These are phyloP conservation scores for Ceratobasidium sp. DNA, from an alignment of 1,284 basidiomycete species.

Conservation along the genomic window DNA sequence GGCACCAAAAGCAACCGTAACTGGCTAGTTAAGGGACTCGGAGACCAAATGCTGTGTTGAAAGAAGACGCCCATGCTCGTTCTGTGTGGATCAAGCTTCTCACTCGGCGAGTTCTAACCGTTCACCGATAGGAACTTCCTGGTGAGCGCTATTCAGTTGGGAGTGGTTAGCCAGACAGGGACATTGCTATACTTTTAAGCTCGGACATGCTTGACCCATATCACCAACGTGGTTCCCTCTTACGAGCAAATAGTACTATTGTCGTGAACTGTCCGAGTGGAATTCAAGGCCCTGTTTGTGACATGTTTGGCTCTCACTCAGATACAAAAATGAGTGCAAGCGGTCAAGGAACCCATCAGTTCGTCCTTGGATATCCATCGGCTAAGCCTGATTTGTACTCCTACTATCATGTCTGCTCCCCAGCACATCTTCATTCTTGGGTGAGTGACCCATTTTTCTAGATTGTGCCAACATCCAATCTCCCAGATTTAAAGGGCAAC, in stretches of 20 bases:
- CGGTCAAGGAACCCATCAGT: neutral
- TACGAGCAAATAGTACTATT: no score
- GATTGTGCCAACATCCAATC: neutral
- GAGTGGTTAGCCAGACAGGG: no score
- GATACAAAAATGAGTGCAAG: neutral
- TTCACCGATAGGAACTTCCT: neutral
- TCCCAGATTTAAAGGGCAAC: neutral
- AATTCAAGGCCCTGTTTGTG: no score
- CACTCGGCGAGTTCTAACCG: neutral
- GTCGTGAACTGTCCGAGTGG: no score
- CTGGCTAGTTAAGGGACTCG: no score
- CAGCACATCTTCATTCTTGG: conserved; percentile 12
- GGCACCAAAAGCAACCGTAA: no score
- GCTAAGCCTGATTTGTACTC: neutral
- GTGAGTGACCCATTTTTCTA: neutral
- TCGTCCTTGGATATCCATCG: no score
- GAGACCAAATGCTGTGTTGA: no score
- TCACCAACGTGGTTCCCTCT: no score
- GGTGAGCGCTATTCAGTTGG: no score
- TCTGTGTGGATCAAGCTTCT: neutral
- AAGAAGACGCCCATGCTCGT: neutral
- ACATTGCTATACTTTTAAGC: no score
- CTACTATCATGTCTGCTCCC: neutral
- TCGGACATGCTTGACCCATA: no score
- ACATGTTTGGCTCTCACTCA: neutral